Evolutionary conservation across 2,329 filamentous ascomycete genomes (phyloP).

Genomic region (Hypoxylon sp.): DNA sequence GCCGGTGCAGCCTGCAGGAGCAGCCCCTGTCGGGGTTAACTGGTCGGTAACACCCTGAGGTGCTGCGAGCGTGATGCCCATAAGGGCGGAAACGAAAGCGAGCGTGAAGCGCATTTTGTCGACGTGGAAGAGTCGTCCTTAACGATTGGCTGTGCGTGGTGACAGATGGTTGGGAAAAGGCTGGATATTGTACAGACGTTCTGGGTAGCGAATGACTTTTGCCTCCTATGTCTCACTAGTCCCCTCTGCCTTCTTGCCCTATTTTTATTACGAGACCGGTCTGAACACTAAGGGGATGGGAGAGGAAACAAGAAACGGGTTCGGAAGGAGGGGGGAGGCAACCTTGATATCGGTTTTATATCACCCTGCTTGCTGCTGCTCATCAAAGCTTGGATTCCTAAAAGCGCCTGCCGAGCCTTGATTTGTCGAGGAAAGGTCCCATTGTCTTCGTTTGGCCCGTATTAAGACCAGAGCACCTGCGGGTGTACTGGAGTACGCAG

Average conservation of each 20-base stretch:
- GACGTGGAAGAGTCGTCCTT: neutral
- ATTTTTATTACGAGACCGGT: conserved; percentile 33
- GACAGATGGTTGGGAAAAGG: conserved; percentile 28
- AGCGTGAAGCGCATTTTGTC: conserved; percentile 49
- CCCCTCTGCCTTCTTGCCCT: conserved; percentile 38
- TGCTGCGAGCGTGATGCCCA: conserved; percentile 56
- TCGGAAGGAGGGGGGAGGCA: conserved; percentile 24
- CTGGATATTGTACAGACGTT: conserved; percentile 40
- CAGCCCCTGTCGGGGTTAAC: conserved; percentile 59
- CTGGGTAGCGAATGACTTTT: conserved; percentile 46
- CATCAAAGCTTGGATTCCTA: conserved; percentile 35
- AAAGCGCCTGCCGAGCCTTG: conserved; percentile 13
- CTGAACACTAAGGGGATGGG: conserved; percentile 33
- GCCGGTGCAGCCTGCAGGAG: conserved; percentile 63
- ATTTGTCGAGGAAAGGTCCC: conserved; percentile 30
- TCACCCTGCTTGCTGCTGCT: conserved; percentile 8
- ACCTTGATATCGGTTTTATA: conserved; percentile 31
- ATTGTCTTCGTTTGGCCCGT: conserved; percentile 33
- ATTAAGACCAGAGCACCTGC: conserved; percentile 39
- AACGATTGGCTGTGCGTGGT: conserved; percentile 35
- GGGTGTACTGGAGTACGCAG: conserved; percentile 35
- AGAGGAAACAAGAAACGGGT: conserved; percentile 25
- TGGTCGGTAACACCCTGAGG: conserved; percentile 57
- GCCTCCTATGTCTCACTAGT: conserved; percentile 41
- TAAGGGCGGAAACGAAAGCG: conserved; percentile 50